phyloP scores from a whole-genome alignment of 2,329 filamentous ascomycete species.

The Aaosphaeria arxii region DNA sequence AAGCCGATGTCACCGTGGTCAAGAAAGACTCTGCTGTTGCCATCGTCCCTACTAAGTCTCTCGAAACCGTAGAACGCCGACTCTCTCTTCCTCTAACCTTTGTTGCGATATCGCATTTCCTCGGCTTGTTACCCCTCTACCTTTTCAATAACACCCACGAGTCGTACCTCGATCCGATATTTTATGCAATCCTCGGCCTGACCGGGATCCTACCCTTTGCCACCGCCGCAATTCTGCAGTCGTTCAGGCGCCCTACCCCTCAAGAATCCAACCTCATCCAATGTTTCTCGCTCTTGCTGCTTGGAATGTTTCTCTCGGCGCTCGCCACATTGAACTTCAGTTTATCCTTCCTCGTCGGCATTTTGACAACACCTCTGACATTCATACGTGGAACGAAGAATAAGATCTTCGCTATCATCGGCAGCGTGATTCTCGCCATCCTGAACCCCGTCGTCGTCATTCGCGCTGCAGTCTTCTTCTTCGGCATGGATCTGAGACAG shows the following conservation, averaged over 20 bases:
- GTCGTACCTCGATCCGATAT: conserved; percentile 29
- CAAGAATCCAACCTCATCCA: conserved; percentile 80
- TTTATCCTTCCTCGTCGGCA: conserved; percentile 78
- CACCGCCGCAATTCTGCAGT: conserved; percentile 22
- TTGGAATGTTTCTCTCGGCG: conserved; percentile 88
- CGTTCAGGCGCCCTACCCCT: conserved; percentile 43
- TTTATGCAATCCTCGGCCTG: conserved; percentile 30
- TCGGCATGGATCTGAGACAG: conserved; percentile 42
- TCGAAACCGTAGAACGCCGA: conserved; percentile 56
- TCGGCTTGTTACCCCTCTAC: conserved; percentile 78
- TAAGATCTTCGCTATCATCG: conserved; percentile 6
- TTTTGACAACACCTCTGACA: conserved; percentile 74
- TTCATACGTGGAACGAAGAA: conserved; percentile 54
- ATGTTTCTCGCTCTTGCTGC: conserved; percentile 85
- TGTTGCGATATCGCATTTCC: conserved; percentile 69
- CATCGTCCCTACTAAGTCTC: conserved; percentile 37
- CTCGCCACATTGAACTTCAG: conserved; percentile 96
- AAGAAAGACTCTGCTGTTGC: conserved; percentile 34
- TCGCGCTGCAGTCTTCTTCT: conserved; percentile 19
- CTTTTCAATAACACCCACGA: conserved; percentile 75
- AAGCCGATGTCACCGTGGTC: conserved; percentile 45
- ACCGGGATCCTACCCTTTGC: conserved; percentile 31
- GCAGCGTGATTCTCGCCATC: conserved; percentile 18
- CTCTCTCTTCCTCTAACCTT: conserved; percentile 71
- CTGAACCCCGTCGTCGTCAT: conserved; percentile 34